Percentiles rank a stretch among this genome's conserved stretches.
Conservation (phyloP, 2,329 filamentous ascomycete genomes). For the Monilinia polystroma region DNA sequence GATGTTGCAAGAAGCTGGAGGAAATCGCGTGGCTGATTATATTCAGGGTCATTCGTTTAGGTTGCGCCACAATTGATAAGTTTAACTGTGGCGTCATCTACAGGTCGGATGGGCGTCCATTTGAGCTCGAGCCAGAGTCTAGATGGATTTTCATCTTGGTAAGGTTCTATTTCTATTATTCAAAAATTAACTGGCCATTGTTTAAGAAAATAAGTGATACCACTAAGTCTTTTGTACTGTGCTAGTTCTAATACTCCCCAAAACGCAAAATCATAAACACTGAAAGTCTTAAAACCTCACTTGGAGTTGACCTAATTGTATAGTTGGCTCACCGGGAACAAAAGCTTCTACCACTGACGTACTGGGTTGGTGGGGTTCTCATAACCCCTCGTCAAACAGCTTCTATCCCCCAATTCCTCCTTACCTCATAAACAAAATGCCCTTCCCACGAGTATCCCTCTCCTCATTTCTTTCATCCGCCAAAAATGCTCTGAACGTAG, state of each 20-base stretch:
- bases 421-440: conserved; percentile 28
- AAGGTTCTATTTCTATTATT: too few species aligned
- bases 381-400: background rate
- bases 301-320: background rate
- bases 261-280: too few species aligned
- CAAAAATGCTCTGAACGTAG: conserved; percentile 47
- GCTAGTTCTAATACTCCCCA: too few species aligned
- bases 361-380: background rate
- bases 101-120: too few species aligned
- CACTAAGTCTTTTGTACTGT: too few species aligned
- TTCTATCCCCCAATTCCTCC: background rate
- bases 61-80: background rate
- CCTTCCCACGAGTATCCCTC: conserved; percentile 44
- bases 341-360: conserved; percentile 4
- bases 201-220: too few species aligned
- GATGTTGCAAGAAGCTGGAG: background rate
- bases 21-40: background rate
- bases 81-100: too few species aligned
- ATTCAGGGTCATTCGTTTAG: background rate
- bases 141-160: too few species aligned
- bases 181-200: too few species aligned
- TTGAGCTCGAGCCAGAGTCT: too few species aligned
- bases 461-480: conserved; percentile 53
- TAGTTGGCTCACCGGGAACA: background rate
- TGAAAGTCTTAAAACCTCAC: background rate